Percentiles rank a stretch among this genome's conserved stretches.
Conservation (phyloP, 1,139 yeast genomes). For the Blastobotrys elegans region DNA sequence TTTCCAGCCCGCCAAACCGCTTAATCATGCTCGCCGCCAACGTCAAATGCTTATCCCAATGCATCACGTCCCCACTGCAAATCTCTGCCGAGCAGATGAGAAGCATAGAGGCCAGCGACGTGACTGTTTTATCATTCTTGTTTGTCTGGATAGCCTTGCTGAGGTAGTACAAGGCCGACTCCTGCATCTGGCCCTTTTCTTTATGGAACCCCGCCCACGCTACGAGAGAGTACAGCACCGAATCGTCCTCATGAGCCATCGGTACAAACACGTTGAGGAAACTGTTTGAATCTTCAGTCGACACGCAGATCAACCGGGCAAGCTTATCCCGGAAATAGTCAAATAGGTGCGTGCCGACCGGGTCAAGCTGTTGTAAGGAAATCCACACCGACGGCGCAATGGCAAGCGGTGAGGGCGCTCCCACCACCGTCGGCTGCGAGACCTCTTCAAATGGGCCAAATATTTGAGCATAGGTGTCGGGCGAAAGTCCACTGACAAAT, state of each 20-base stretch:
- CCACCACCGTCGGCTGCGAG: too few species aligned
- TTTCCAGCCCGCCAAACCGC: constrained; percentile 28
- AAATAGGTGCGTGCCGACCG: constrained; percentile 48
- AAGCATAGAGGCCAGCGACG: constrained; percentile 59
- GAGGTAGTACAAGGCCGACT: constrained; percentile 33
- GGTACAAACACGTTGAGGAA: constrained; percentile 73
- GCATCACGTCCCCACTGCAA: constrained; percentile 28
- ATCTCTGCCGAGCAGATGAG: constrained; percentile 42
- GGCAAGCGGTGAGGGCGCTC: background rate
- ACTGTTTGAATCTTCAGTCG: constrained; percentile 61
- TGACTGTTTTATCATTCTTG: constrained; percentile 24
- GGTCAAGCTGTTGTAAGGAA: constrained; percentile 33
- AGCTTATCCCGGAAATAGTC: constrained; percentile 61
- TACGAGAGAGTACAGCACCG: constrained; percentile 62
- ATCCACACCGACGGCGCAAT: constrained; percentile 17
- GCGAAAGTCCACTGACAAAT: constrained; percentile 1
- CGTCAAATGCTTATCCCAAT: constrained; percentile 29
- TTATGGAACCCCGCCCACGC: constrained; percentile 76
- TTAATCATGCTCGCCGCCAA: constrained; percentile 28
- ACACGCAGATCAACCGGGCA: constrained; percentile 55
- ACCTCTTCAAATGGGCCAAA: constrained; percentile 4
- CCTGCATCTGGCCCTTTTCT: constrained; percentile 40
- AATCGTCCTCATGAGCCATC: constrained; percentile 63
- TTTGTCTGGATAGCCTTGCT: constrained; percentile 31
- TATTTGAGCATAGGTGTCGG: background rate